These are phyloP conservation scores for Mortierella sp. DNA, from an alignment of 371 early-diverging fungal species.

Conservation along the genomic window DNA sequence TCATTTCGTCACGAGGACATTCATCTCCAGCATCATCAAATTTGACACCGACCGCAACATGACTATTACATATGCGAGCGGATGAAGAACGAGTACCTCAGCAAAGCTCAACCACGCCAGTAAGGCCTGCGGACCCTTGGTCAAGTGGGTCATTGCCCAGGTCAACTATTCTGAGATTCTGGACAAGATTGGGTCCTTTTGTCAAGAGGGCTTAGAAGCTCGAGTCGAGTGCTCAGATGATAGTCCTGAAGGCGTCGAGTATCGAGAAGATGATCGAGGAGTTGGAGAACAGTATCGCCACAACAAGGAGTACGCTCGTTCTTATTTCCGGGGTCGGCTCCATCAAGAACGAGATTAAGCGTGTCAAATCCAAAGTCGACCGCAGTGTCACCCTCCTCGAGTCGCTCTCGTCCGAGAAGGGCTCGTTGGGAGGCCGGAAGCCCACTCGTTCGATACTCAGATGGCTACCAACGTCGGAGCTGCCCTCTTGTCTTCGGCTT, in stretches of 20 bases:
- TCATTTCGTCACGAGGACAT: conserved; percentile 97
- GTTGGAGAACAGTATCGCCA: conserved; percentile 89
- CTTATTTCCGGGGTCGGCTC: conserved; percentile 94
- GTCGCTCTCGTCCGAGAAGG: conserved; percentile 93
- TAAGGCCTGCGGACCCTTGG: conserved; percentile 98
- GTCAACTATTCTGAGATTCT: conserved; percentile 93
- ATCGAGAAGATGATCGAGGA: conserved; percentile 87
- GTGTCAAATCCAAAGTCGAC: conserved; percentile 94
- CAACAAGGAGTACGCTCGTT: conserved; percentile 97
- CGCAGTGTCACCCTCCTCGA: conserved; percentile 91
- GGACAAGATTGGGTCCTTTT: conserved; percentile 95
- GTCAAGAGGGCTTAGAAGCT: conserved; percentile 91
- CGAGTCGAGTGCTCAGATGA: conserved; percentile 83
- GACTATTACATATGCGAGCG: conserved; percentile 79
- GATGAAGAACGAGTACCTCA: conserved; percentile 83
- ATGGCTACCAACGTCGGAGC: conserved; percentile 99
- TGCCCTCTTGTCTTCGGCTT: conserved; percentile 92
- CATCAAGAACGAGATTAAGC: conserved; percentile 96
- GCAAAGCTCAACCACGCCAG: conserved; percentile 95
- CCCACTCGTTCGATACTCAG: conserved; percentile 92
- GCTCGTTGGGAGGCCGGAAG: conserved; percentile 94
- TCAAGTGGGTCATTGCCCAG: conserved; percentile 98
- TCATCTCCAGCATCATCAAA: conserved; percentile 97
- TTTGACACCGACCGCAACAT: conserved; percentile 90
- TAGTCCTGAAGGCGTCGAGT: conserved; percentile 78